phyloP scores from a whole-genome alignment of 495 filamentous ascomycete species.

The Aspergillus sclerotiicarbonarius region DNA sequence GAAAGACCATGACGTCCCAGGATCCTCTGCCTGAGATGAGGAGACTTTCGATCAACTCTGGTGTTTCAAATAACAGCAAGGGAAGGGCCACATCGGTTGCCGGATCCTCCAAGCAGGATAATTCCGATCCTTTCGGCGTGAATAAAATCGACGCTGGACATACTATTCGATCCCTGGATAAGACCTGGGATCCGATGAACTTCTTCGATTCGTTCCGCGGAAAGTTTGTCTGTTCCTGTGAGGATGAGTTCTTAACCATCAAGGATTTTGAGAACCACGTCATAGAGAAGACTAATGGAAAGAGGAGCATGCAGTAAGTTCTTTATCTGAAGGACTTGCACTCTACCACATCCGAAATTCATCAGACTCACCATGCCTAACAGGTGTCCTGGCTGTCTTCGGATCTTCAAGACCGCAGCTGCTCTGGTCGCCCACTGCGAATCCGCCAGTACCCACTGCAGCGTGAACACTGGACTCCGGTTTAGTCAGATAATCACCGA shows the following conservation, averaged over 20 bases:
- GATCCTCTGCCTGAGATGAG: not conserved
- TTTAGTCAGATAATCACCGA: constrained; percentile 46
- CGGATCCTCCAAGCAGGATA: not conserved
- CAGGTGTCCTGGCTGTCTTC: constrained; percentile 45
- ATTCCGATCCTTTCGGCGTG: not conserved
- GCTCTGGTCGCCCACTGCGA: constrained; percentile 53
- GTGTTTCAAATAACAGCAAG: not conserved
- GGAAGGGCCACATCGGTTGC: not conserved
- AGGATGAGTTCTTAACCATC: constrained; percentile 8
- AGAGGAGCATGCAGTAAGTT: constrained; percentile 16
- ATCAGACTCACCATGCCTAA: not conserved
- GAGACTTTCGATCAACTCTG: not conserved
- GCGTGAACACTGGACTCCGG: constrained; percentile 30
- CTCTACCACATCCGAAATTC: too few relatives aligned
- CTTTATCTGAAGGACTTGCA: not conserved
- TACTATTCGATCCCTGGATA: constrained; percentile 15
- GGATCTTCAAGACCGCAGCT: constrained; percentile 39
- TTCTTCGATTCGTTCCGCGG: constrained; percentile 24
- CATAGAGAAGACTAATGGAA: constrained; percentile 14
- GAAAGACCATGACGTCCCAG: not conserved
- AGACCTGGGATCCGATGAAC: constrained; percentile 23
- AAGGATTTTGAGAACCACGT: constrained; percentile 25
- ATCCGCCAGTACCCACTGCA: constrained; percentile 38
- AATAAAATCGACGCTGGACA: constrained; percentile 4
- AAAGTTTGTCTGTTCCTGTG: constrained; percentile 27